Base-by-base conservation (phyloP, 768 basidiomycete species). In the Tephrocybe sp. region DNA sequence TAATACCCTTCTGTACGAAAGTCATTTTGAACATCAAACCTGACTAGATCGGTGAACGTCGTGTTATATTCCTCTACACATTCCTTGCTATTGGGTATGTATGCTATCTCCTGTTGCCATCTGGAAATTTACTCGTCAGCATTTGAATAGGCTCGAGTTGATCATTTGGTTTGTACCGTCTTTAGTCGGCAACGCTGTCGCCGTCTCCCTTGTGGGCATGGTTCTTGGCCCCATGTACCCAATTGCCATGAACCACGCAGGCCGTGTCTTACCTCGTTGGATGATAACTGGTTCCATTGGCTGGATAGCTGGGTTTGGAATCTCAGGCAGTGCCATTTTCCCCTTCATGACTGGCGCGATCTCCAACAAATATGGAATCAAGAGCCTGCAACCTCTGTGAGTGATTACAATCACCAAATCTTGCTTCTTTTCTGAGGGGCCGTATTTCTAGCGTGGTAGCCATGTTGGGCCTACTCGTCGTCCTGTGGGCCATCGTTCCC, bases 191-290 rank as follows among this genome's bases (percentile, higher is more conserved):
- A 75, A 78, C 55, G 86, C 78, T 3, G 70, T 88, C 5, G 79
- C 82, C 0, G 73, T 88, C 10, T 75, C 83, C 1, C 54, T 88
- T 37, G 66, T 88, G 15, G 88, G 87, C n/a, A 42, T 88, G 11
- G 64, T 88, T 19, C 69, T 91, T 12, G 88, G 86, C 1, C 87
- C 86, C 2, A 79, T 89, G 69, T 89, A 84, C 57, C 86, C 84
- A 1, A 77, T 87, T 37, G 73, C 80, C 11, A 82, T 92, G 80
- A 88, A 86, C 58, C 79, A 86, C 34, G 70, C 84, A 0, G 76
- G 81, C 4, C 74, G 80, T 2, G 72, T 91, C 42, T 64, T 94
- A 7, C 91, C 91, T 4, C 74, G 75, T 4, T 84, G 84, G 76
- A 71, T 93, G 8, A 72, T 90, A 22, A 76, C 74, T 44, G 79